Evolutionary conservation across 352 stramenopile species (phyloP).

Genomic region (Phytophthora megakarya): DNA sequence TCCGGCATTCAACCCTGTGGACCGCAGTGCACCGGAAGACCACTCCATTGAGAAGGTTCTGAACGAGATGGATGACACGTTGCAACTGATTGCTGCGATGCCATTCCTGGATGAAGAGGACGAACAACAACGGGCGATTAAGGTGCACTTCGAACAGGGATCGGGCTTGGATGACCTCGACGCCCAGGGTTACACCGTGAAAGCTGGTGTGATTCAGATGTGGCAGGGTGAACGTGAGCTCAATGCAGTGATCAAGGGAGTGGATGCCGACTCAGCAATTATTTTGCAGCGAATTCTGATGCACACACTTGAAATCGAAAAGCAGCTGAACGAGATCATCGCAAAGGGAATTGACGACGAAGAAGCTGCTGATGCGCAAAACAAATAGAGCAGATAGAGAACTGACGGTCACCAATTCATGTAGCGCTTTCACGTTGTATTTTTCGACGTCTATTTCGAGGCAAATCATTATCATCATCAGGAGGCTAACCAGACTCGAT

Average conservation of each 20-base stretch:
- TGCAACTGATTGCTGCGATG: conserved; percentile 74
- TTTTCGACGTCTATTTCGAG: too few species aligned
- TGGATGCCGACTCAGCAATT: conserved; percentile 69
- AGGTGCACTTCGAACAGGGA: conserved; percentile 59
- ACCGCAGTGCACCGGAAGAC: conserved; percentile 35
- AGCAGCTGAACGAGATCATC: conserved; percentile 59
- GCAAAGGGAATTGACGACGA: conserved; percentile 30
- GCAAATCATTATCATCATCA: too few species aligned
- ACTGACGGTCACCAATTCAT: too few species aligned
- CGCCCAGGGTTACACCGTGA: conserved; percentile 61
- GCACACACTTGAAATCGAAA: conserved; percentile 68
- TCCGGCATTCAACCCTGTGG: conserved; percentile 57
- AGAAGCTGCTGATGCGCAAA: conserved; percentile 9
- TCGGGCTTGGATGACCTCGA: conserved; percentile 69
- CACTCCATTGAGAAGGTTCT: conserved; percentile 64
- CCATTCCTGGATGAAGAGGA: conserved; percentile 75
- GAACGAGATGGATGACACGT: conserved; percentile 66
- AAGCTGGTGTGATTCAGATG: conserved; percentile 52
- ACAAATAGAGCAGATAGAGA: conserved; percentile 12
- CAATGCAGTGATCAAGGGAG: conserved; percentile 45
- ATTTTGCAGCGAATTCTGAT: conserved; percentile 79
- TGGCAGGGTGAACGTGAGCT: conserved; percentile 74
- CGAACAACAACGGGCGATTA: too few species aligned
- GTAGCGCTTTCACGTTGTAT: background rate
- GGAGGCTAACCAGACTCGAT: too few species aligned